A percentile compares a stretch with the other conserved stretches of the same genome.
These are phyloP conservation scores for Erysimum pusillum DNA, from an alignment of 441 rosid genomes.

Conservation along the genomic window DNA sequence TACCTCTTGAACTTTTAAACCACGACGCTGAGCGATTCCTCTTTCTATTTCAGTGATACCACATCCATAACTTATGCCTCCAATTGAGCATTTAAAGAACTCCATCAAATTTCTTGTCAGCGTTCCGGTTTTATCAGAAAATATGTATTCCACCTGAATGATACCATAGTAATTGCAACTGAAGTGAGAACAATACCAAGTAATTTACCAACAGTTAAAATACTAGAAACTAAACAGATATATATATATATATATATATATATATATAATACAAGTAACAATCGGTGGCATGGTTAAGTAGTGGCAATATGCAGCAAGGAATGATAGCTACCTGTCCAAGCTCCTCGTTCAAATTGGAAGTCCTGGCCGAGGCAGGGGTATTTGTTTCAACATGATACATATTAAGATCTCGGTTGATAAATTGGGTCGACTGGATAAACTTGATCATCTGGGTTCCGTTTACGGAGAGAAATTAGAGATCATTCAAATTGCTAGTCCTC, in stretches of 20 bases:
- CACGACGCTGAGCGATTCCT: slow-evolving; percentile 81
- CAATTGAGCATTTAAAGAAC: slow-evolving; percentile 99
- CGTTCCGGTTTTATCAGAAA: slow-evolving; percentile 99
- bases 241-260: too few relatives aligned
- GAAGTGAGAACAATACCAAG: slow-evolving; percentile 32
- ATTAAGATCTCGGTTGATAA: slow-evolving; percentile 88
- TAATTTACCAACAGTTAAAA: slow-evolving; percentile 23
- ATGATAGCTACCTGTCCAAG: slow-evolving; percentile 87
- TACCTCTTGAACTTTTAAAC: slow-evolving; percentile 78
- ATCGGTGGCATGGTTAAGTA: slow-evolving; percentile 12
- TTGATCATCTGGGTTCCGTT: slow-evolving; percentile 85
- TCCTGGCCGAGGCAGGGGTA: slow-evolving; percentile 96
- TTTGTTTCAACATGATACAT: slow-evolving; percentile 95
- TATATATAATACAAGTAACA: slow-evolving; percentile 27
- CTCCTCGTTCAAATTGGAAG: slow-evolving; percentile 99
- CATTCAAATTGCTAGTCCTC: slow-evolving; percentile 29
- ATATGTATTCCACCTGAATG: slow-evolving; percentile 94
- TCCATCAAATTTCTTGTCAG: slow-evolving; percentile 99
- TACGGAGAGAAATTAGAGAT: slow-evolving; percentile 30
- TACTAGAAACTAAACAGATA: slow-evolving; percentile 23
- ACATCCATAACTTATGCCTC: slow-evolving; percentile 94
- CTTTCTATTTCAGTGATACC: slow-evolving; percentile 96
- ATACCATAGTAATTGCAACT: slow-evolving; percentile 26
- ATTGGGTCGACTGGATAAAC: slow-evolving; percentile 95
- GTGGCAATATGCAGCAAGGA: slow-evolving; percentile 19